A percentile compares a stretch with the other conserved stretches of the same genome.
phyloP scores from a whole-genome alignment of 331 rosid genomes.

The Malus hybrid region DNA sequence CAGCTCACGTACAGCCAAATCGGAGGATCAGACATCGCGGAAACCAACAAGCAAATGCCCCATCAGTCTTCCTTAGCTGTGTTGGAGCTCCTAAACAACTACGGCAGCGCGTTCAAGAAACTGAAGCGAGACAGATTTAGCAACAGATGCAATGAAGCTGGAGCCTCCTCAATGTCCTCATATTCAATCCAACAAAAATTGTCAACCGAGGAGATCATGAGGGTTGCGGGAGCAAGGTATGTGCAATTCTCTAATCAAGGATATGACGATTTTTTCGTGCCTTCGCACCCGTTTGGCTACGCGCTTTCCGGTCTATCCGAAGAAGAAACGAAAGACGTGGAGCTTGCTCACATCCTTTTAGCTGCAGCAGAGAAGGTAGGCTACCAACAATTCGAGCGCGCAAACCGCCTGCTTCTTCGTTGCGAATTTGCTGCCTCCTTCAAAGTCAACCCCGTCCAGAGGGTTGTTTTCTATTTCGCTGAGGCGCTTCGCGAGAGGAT shows the following conservation, averaged over 20 bases:
- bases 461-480: conserved; percentile 44
- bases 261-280: conserved; percentile 24
- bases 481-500: conserved; percentile 60
- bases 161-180: background rate
- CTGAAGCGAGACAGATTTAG: conserved; percentile 18
- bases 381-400: conserved; percentile 53
- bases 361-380: conserved; percentile 68
- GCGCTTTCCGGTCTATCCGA: conserved; percentile 35
- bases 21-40: conserved; percentile 8
- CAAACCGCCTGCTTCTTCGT: conserved; percentile 43
- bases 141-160: background rate
- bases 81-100: conserved; percentile 42
- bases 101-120: conserved; percentile 36
- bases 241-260: conserved; percentile 37
- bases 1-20: background rate
- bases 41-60: conserved; percentile 5
- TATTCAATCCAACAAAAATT: conserved; percentile 18
- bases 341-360: conserved; percentile 60
- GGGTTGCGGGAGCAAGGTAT: conserved; percentile 69
- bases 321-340: conserved; percentile 53
- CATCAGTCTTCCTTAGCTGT: conserved; percentile 29
- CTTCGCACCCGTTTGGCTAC: conserved; percentile 50
- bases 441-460: conserved; percentile 30
- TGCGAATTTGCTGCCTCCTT: conserved; percentile 43
- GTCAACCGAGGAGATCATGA: conserved; percentile 61